Percentiles rank a stretch among this genome's conserved stretches.
Conservation (phyloP, 495 filamentous ascomycete species). For the Penicillium antarcticum region DNA sequence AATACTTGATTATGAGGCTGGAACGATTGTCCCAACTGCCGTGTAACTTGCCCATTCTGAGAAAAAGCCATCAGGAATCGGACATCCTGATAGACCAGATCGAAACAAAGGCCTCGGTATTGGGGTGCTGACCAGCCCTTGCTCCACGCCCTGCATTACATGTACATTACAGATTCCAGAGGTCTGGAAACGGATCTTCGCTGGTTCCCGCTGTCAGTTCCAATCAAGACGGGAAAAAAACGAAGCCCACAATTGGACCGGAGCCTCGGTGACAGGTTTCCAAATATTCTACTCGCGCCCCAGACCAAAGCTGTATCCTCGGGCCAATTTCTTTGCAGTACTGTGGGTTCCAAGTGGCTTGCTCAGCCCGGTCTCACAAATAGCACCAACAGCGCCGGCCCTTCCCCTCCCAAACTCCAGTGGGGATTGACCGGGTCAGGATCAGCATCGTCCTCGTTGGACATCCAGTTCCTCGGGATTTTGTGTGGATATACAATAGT, state of each 20-base stretch:
- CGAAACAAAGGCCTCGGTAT: neutral
- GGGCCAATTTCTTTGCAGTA: constrained; percentile 17
- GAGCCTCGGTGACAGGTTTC: constrained; percentile 10
- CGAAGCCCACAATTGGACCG: constrained; percentile 4
- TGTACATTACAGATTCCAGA: constrained; percentile 5
- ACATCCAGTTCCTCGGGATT: constrained; percentile 23
- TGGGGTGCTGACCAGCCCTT: constrained; percentile 10
- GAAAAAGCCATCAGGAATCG: neutral
- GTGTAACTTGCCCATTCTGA: neutral
- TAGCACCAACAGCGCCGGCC: constrained; percentile 10
- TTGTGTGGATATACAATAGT: constrained; percentile 10
- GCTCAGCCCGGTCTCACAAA: constrained; percentile 11
- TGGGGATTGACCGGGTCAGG: constrained; percentile 17
- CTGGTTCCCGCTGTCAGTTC: constrained; percentile 21
- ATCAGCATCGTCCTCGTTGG: constrained; percentile 28
- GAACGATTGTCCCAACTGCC: neutral
- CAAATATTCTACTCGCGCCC: neutral
- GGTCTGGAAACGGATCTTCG: constrained; percentile 18
- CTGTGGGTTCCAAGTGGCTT: constrained; percentile 17
- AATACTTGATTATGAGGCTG: neutral
- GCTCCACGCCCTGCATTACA: constrained; percentile 17
- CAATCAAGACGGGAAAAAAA: constrained; percentile 6
- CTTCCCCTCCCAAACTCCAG: constrained; percentile 6
- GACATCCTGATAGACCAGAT: neutral
- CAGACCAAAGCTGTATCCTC: constrained; percentile 5